Conservation (phyloP, 179 eudicot genomes). For the Heliamphora pulchella region DNA sequence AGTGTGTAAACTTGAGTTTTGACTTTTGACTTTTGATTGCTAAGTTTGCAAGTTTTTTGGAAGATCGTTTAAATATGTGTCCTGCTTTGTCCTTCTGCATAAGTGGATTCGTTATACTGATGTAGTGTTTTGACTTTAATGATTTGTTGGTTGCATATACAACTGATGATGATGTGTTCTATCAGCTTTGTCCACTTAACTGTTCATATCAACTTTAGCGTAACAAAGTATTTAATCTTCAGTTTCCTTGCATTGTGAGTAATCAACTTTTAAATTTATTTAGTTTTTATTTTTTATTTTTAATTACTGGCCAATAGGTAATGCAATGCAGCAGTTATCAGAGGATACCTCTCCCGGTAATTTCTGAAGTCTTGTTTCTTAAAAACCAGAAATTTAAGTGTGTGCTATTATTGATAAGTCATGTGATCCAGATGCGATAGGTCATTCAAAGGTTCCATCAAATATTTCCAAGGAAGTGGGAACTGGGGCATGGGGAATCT, state of each 20-base stretch:
- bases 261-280: neutral
- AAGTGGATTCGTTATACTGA: neutral
- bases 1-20: neutral
- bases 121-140: neutral
- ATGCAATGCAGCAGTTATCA: constrained; percentile 17
- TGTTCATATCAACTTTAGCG: neutral
- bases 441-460: constrained; percentile 34
- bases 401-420: constrained; percentile 1
- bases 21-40: neutral
- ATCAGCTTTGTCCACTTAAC: neutral
- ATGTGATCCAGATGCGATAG: constrained; percentile 19
- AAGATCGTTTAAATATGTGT: neutral
- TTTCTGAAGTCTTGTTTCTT: constrained; percentile 8
- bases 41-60: neutral
- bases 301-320: constrained; percentile 6
- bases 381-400: neutral
- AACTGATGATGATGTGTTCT: neutral
- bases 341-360: constrained; percentile 15
- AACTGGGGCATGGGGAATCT: constrained; percentile 36
- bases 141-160: neutral
- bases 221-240: neutral
- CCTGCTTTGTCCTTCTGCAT: neutral
- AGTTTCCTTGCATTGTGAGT: neutral
- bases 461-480: constrained; percentile 34
- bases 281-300: neutral